These are phyloP conservation scores for Eurotiales sp. DNA, from an alignment of 2,329 filamentous ascomycete species.

Conservation along the genomic window DNA sequence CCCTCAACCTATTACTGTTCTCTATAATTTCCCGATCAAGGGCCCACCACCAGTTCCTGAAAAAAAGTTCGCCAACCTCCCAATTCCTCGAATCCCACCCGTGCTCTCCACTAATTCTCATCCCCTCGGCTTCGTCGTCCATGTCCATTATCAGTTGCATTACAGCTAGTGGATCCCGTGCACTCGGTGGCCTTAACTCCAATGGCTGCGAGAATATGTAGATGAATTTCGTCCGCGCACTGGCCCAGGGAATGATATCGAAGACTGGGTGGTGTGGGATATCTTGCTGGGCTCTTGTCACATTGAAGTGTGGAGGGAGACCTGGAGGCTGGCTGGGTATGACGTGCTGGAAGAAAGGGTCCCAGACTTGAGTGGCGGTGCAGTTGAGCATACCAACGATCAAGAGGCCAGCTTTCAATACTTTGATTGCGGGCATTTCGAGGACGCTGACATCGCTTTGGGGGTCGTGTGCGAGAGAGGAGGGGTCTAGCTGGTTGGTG, in stretches of 20 bases:
- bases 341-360: too few species aligned
- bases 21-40: constrained; percentile 54
- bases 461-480: too few species aligned
- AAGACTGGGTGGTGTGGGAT: constrained; percentile 56
- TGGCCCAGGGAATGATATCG: constrained; percentile 58
- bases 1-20: constrained; percentile 48
- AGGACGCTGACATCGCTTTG: too few species aligned
- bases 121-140: constrained; percentile 49
- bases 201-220: constrained; percentile 50
- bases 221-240: constrained; percentile 52
- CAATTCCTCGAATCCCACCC: constrained; percentile 49
- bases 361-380: too few species aligned
- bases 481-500: too few species aligned
- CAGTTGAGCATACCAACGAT: too few species aligned
- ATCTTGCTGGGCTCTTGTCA: constrained; percentile 45
- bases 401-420: too few species aligned
- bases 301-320: constrained; percentile 12
- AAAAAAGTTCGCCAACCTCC: constrained; percentile 58
- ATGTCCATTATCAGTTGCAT: constrained; percentile 55
- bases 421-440: too few species aligned
- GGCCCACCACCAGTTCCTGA: constrained; percentile 59
- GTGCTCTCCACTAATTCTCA: constrained; percentile 49
- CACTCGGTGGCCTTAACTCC: constrained; percentile 45
- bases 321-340: too few species aligned
- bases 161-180: constrained; percentile 46